These are phyloP conservation scores for Erucastrum elatum DNA, from an alignment of 345 rosid species.

Conservation along the genomic window DNA sequence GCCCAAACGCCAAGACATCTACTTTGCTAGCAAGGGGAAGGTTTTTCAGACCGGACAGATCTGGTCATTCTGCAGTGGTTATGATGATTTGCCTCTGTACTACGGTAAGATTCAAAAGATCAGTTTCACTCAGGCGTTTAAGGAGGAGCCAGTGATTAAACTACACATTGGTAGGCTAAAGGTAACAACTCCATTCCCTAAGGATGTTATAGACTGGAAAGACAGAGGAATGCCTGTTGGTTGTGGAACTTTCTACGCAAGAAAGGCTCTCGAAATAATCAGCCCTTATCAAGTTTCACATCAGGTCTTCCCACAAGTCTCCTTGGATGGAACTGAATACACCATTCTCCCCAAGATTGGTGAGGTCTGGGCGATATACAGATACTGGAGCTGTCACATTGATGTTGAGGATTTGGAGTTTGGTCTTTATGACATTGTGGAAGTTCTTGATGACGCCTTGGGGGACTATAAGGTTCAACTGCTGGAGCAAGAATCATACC, in stretches of 20 bases:
- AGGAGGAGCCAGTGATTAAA: conserved; percentile 41
- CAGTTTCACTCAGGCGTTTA: neutral
- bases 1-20: neutral
- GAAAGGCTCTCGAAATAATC: conserved; percentile 15
- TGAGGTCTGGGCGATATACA: conserved; percentile 72
- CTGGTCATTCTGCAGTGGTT: neutral
- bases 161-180: conserved; percentile 59
- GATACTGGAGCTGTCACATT: conserved; percentile 45
- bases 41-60: neutral
- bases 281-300: conserved; percentile 45
- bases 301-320: conserved; percentile 41
- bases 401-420: neutral
- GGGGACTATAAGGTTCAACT: neutral
- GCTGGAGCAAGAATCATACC: neutral
- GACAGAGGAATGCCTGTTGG: conserved; percentile 47
- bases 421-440: neutral
- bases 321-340: conserved; percentile 36
- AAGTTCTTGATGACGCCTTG: conserved; percentile 4
- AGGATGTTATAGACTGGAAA: conserved; percentile 47
- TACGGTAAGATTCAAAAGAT: conserved; percentile 60
- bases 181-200: conserved; percentile 44
- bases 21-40: neutral
- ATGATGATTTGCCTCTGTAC: neutral
- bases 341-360: conserved; percentile 65
- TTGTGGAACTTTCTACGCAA: conserved; percentile 53